A percentile compares a stretch with the other conserved stretches of the same genome.
Conservation (phyloP, 345 rosid species). For the Salix arbutifolia region DNA sequence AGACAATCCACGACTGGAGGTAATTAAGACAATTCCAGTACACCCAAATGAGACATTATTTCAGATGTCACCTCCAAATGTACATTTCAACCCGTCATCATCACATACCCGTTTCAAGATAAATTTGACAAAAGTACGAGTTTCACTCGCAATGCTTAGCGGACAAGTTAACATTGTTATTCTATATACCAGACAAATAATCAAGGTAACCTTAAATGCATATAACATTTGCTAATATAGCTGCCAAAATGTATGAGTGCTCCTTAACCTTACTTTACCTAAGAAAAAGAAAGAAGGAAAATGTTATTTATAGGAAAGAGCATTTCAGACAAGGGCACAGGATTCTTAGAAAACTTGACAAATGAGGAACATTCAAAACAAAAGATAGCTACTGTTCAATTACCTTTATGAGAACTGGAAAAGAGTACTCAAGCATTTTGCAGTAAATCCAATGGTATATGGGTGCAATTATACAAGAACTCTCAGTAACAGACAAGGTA, state of each 20-base stretch:
- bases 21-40: neutral
- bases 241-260: neutral
- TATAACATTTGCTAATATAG: neutral
- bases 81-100: neutral
- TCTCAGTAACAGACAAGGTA: neutral
- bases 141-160: neutral
- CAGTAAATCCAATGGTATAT: neutral
- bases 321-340: neutral
- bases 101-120: neutral
- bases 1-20: neutral
- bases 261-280: neutral
- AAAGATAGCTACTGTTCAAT: neutral
- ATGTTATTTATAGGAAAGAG: neutral
- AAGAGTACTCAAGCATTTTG: neutral
- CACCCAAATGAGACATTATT: neutral
- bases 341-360: neutral
- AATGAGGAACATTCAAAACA: neutral
- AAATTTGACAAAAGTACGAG: neutral
- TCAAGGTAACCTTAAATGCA: neutral
- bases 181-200: neutral
- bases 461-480: neutral
- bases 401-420: neutral
- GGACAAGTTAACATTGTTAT: neutral
- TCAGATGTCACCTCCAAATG: slow-evolving; percentile 1
- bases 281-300: neutral